phyloP scores from a whole-genome alignment of 257 asterid genomes.

The Ilex asprella region DNA sequence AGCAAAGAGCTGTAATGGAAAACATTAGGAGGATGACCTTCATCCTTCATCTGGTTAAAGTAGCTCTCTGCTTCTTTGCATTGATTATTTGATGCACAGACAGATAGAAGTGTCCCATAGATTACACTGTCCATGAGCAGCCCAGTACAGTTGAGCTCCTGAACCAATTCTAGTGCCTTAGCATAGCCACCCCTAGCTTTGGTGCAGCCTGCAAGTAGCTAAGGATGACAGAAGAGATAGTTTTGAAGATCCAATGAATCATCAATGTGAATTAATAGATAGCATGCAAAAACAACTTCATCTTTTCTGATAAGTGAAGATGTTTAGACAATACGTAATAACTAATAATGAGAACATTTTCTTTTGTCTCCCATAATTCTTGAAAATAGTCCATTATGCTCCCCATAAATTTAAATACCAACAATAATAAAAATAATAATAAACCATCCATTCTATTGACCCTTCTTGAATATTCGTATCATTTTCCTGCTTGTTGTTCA shows the following conservation, averaged over 20 bases:
- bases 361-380: no score
- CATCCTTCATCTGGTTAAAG: slow-evolving; percentile 80
- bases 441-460: no score
- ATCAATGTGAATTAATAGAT: no score
- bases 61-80: slow-evolving; percentile 79
- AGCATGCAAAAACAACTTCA: neutral
- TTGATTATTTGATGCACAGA: slow-evolving; percentile 77
- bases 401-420: no score
- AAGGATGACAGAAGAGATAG: slow-evolving; percentile 22
- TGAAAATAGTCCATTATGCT: no score
- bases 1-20: slow-evolving; percentile 94
- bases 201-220: slow-evolving; percentile 88
- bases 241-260: neutral
- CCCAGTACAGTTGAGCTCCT: slow-evolving; percentile 59
- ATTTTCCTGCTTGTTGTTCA: no score
- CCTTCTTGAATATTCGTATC: no score
- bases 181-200: slow-evolving; percentile 66
- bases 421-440: no score
- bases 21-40: slow-evolving; percentile 79
- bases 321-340: neutral
- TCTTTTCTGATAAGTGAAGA: neutral
- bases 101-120: slow-evolving; percentile 85
- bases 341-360: neutral
- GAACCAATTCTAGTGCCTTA: slow-evolving; percentile 78
- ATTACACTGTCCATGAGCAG: slow-evolving; percentile 69